These are phyloP conservation scores for Boletus tylopilopsis DNA, from an alignment of 768 basidiomycete species.

Conservation along the genomic window DNA sequence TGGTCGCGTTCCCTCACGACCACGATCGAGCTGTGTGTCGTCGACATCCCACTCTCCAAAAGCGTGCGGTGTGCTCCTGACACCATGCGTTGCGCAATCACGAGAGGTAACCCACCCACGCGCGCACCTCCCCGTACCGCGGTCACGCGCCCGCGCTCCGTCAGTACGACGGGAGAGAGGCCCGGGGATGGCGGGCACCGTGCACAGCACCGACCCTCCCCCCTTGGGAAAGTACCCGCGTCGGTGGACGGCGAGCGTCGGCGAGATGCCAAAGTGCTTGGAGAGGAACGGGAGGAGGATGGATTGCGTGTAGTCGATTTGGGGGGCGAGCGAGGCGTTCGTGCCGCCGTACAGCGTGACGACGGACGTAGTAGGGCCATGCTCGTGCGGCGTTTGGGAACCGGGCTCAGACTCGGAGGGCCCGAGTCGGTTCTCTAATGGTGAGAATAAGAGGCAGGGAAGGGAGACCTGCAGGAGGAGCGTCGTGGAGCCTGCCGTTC, in stretches of 20 bases:
- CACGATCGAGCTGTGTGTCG: slow-evolving; percentile 31
- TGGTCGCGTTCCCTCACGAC: slow-evolving; percentile 45
- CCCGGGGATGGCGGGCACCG: slow-evolving; percentile 29
- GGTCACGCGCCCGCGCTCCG: slow-evolving; percentile 53
- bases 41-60: slow-evolving; percentile 31
- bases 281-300: slow-evolving; percentile 68
- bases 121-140: slow-evolving; percentile 58
- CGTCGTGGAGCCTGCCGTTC: slow-evolving; percentile 68
- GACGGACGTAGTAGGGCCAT: slow-evolving; percentile 35
- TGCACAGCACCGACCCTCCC: slow-evolving; percentile 56
- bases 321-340: slow-evolving; percentile 67
- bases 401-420: not conserved
- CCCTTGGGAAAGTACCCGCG: slow-evolving; percentile 75
- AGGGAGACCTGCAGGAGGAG: slow-evolving; percentile 70
- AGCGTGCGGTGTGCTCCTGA: slow-evolving; percentile 49
- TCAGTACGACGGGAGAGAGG: slow-evolving; percentile 49
- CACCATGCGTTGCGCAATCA: slow-evolving; percentile 54
- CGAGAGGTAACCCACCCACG: slow-evolving; percentile 58
- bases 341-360: slow-evolving; percentile 67
- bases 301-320: slow-evolving; percentile 67
- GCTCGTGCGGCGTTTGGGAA: not conserved
- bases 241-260: slow-evolving; percentile 45
- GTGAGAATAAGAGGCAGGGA: slow-evolving; percentile 61
- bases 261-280: slow-evolving; percentile 46
- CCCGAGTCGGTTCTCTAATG: slow-evolving; percentile 1